Conservation (phyloP, 768 basidiomycete species). For the Calocera viscosa region DNA sequence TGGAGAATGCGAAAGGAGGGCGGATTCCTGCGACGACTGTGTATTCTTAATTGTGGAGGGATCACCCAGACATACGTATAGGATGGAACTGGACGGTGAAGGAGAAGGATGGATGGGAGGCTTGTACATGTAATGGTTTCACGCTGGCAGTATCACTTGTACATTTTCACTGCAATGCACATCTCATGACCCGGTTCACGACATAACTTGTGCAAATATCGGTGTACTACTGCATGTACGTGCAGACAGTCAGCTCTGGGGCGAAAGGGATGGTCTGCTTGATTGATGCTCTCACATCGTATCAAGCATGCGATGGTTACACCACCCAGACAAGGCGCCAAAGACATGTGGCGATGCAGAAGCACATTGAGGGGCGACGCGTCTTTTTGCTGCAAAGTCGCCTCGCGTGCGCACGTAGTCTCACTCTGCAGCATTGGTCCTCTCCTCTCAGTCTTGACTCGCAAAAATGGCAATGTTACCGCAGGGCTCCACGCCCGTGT, state of each 20-base stretch:
- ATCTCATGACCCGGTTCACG: background rate
- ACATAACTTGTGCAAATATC: too few species aligned
- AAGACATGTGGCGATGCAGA: background rate
- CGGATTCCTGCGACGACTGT: background rate
- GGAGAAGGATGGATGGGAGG: background rate
- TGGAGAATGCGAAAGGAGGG: background rate
- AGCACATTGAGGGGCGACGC: background rate
- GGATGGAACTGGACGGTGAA: background rate
- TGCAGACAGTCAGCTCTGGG: background rate
- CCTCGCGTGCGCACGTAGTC: background rate
- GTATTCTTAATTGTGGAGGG: background rate
- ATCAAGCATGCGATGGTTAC: background rate
- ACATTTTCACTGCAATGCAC: background rate
- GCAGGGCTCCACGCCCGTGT: slow-evolving; percentile 45
- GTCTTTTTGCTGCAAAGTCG: slow-evolving; percentile 6
- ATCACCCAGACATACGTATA: background rate
- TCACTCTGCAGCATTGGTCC: background rate
- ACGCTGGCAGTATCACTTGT: background rate
- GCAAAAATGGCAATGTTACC: slow-evolving; percentile 4
- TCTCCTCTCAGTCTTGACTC: background rate
- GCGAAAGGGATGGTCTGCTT: background rate
- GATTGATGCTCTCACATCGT: too few species aligned
- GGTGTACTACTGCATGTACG: background rate
- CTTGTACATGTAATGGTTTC: background rate
- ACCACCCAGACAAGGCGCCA: background rate